Conservation (phyloP, 1,284 basidiomycete species). For the Farysia itapuensis region DNA sequence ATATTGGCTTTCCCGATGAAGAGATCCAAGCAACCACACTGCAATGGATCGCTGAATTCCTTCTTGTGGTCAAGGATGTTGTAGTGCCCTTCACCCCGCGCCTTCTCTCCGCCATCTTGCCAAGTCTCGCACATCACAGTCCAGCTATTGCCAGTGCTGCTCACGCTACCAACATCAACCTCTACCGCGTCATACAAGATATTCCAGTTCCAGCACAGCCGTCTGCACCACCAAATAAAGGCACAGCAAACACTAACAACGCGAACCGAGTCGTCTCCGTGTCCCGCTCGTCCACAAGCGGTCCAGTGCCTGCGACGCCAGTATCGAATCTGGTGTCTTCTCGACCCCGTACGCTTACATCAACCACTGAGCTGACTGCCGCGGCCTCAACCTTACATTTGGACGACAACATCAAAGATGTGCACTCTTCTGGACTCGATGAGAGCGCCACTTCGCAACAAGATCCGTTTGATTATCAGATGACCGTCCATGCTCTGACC, state of each 20-base stretch:
- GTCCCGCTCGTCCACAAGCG: conserved; percentile 4
- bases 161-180: conserved; percentile 78
- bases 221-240: conserved; percentile 34
- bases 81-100: conserved; percentile 92
- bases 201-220: conserved; percentile 72
- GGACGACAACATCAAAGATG: conserved; percentile 9
- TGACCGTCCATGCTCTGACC: conserved; percentile 87
- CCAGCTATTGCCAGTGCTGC: conserved; percentile 86
- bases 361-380: conserved; percentile 6
- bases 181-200: conserved; percentile 81
- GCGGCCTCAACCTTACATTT: conserved; percentile 9
- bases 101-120: conserved; percentile 86
- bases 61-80: conserved; percentile 83
- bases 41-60: conserved; percentile 88
- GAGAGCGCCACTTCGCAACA: conserved; percentile 26
- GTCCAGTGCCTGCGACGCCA: neutral
- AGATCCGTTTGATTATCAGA: conserved; percentile 88
- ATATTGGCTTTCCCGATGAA: conserved; percentile 72
- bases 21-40: conserved; percentile 65
- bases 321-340: no score
- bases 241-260: conserved; percentile 6
- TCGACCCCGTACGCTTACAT: conserved; percentile 13
- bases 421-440: neutral
- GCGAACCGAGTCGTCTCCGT: conserved; percentile 6
- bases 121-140: conserved; percentile 89